Evolutionary conservation across 2,329 filamentous ascomycete species (phyloP).

Genomic region (Trichoderma aggressivum): DNA sequence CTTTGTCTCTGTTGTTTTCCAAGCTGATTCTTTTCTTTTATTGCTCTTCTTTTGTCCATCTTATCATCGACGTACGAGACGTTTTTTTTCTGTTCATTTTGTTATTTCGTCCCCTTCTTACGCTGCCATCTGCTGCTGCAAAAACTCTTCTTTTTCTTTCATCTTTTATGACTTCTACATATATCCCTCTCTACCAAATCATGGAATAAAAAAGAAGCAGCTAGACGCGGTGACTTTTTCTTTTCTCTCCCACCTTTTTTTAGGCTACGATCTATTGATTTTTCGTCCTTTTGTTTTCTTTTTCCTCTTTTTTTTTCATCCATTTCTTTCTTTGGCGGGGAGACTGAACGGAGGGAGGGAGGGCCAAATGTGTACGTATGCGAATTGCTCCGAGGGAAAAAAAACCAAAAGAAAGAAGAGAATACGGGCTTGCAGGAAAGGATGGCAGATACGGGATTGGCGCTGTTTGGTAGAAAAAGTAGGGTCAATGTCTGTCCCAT

Average conservation of each 20-base stretch:
- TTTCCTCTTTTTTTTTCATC: neutral
- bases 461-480: conserved; percentile 17
- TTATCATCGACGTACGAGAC: conserved; percentile 12
- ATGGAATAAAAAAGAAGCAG: conserved; percentile 1
- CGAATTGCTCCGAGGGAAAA: neutral
- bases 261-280: conserved; percentile 1
- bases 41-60: conserved; percentile 14
- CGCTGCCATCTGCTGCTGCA: neutral
- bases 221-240: neutral
- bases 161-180: neutral
- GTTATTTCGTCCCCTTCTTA: conserved; percentile 14
- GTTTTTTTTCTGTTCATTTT: conserved; percentile 21
- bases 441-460: neutral
- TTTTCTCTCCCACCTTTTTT: neutral
- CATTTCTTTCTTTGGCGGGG: neutral
- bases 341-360: neutral
- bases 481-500: conserved; percentile 13
- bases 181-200: neutral
- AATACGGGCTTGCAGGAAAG: neutral
- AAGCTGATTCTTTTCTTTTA: conserved; percentile 11
- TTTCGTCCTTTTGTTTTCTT: neutral
- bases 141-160: neutral
- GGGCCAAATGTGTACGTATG: neutral
- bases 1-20: conserved; percentile 17
- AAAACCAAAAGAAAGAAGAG: neutral